A percentile compares a stretch with the other conserved stretches of the same genome.
These are phyloP conservation scores for Noccaea bulbosa DNA, from an alignment of 345 rosid genomes.

Conservation along the genomic window DNA sequence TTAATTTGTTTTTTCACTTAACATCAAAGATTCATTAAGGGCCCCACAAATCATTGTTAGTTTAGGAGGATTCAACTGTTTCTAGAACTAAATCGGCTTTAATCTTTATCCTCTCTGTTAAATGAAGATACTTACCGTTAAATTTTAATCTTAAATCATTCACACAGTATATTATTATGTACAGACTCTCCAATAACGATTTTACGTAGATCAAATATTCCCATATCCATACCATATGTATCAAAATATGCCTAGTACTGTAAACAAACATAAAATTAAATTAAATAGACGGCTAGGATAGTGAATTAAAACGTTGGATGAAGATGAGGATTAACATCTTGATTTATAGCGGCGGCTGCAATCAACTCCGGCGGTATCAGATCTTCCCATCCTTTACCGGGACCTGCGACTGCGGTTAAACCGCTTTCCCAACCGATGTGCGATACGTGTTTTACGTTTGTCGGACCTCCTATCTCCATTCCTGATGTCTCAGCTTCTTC, in stretches of 20 bases:
- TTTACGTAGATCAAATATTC: not conserved
- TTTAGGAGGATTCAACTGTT: slow-evolving; percentile 10
- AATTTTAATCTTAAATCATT: not conserved
- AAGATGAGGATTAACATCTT: slow-evolving; percentile 14
- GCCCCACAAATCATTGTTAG: slow-evolving; percentile 4
- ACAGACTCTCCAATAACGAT: not conserved
- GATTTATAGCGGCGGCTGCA: slow-evolving; percentile 10
- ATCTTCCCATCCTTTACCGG: slow-evolving; percentile 34
- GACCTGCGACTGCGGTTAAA: slow-evolving; percentile 15
- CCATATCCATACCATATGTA: slow-evolving; percentile 10
- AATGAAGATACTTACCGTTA: not conserved
- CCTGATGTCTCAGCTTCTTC: slow-evolving; percentile 45
- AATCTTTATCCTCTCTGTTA: not conserved
- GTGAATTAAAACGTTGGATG: slow-evolving; percentile 29
- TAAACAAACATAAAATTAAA: slow-evolving; percentile 1
- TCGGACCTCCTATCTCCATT: slow-evolving; percentile 80
- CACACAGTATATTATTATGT: no score
- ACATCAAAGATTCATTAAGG: not conserved
- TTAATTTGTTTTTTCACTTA: not conserved
- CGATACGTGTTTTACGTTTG: slow-evolving; percentile 79
- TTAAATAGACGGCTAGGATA: slow-evolving; percentile 15
- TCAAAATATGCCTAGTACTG: slow-evolving; percentile 4
- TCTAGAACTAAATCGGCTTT: not conserved
- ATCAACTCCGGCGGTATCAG: slow-evolving; percentile 44
- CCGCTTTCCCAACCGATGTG: slow-evolving; percentile 68